phyloP scores from a whole-genome alignment of 1,139 yeast species.

The Diutina scorzettiae region DNA sequence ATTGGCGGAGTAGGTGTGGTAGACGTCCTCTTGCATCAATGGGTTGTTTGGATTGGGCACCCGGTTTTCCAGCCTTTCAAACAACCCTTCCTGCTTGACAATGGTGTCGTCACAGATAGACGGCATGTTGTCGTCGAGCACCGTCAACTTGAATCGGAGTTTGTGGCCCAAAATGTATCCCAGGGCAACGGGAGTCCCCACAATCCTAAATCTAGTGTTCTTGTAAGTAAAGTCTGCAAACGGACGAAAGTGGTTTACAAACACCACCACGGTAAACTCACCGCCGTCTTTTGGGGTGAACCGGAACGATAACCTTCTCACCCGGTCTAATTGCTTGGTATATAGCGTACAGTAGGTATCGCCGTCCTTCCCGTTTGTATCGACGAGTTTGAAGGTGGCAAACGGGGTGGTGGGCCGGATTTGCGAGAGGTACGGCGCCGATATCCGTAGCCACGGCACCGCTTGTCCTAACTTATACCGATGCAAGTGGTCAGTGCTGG shows the following conservation, averaged over 20 bases:
- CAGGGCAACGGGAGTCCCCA: slow-evolving; percentile 25
- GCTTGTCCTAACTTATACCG: slow-evolving; percentile 21
- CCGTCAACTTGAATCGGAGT: slow-evolving; percentile 23
- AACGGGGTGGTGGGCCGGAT: slow-evolving; percentile 28
- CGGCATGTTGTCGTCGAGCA: slow-evolving; percentile 24
- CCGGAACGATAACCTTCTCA: slow-evolving; percentile 20
- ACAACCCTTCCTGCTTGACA: slow-evolving; percentile 19
- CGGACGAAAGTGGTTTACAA: slow-evolving; percentile 27
- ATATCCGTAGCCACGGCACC: slow-evolving; percentile 23
- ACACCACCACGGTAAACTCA: slow-evolving; percentile 18
- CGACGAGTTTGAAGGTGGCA: slow-evolving; percentile 18
- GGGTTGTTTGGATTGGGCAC: slow-evolving; percentile 10
- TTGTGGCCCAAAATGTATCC: slow-evolving; percentile 21
- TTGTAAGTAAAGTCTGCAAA: slow-evolving; percentile 30
- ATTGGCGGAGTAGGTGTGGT: slow-evolving; percentile 6
- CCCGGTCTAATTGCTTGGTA: slow-evolving; percentile 17
- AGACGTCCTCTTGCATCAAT: slow-evolving; percentile 10
- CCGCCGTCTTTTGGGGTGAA: slow-evolving; percentile 14
- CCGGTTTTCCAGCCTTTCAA: slow-evolving; percentile 7
- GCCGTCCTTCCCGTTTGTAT: slow-evolving; percentile 10
- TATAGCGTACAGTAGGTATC: slow-evolving; percentile 23
- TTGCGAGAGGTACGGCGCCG: slow-evolving; percentile 25
- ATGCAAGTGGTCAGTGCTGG: slow-evolving; percentile 19
- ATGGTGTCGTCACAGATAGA: slow-evolving; percentile 26
- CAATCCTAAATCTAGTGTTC: slow-evolving; percentile 25